Conservation (phyloP, 106 monocot genomes). For the Agapanthus africanus region DNA sequence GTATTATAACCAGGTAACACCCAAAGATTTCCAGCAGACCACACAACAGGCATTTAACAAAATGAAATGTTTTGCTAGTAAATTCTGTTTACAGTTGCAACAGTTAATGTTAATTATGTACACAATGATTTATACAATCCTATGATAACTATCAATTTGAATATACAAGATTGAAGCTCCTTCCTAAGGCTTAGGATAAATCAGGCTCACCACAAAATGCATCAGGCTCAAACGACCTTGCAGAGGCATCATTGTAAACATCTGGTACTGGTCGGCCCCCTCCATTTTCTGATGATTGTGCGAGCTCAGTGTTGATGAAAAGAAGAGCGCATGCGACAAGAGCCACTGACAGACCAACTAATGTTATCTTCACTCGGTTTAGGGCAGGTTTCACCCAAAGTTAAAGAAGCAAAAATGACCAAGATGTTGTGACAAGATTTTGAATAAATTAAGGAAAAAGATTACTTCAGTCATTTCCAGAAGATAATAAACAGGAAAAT, state of each 20-base stretch:
- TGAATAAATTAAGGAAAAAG: background rate
- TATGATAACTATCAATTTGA: too few relatives aligned
- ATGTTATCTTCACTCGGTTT: constrained; percentile 73
- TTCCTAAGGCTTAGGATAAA: constrained; percentile 35
- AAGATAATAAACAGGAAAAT: background rate
- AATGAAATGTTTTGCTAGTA: too few relatives aligned
- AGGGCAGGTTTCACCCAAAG: constrained; percentile 87
- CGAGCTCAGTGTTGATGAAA: constrained; percentile 45
- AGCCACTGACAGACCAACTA: constrained; percentile 65
- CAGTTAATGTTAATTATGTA: too few relatives aligned
- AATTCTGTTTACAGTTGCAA: too few relatives aligned
- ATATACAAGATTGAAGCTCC: too few relatives aligned
- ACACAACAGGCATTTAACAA: too few relatives aligned
- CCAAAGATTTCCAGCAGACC: too few relatives aligned
- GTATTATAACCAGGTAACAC: too few relatives aligned
- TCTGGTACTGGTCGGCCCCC: constrained; percentile 43
- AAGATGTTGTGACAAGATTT: background rate
- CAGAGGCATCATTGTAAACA: constrained; percentile 66
- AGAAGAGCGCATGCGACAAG: constrained; percentile 50
- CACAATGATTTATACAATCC: too few relatives aligned
- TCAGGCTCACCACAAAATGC: constrained; percentile 78
- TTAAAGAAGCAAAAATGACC: background rate
- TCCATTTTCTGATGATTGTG: constrained; percentile 24
- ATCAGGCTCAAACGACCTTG: constrained; percentile 85
- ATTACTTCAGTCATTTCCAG: background rate